Evolutionary conservation across 1,284 basidiomycete species (phyloP), one percentile per base, ranked within the genome.

Genomic region (Trichosporon coremiiforme): DNA sequence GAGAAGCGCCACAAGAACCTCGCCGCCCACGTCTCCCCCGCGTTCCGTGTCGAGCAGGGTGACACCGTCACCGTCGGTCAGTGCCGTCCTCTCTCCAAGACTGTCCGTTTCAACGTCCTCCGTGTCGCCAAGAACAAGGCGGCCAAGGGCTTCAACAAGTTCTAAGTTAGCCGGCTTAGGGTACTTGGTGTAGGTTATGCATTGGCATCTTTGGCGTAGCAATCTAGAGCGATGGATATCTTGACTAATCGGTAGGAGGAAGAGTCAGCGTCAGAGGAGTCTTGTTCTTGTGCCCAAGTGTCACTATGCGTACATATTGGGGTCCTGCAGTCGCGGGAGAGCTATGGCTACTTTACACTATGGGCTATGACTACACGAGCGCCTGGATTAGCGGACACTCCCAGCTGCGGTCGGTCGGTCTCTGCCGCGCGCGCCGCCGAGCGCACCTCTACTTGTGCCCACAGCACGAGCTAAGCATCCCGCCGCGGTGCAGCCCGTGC

Each of bases 71-170:
- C 95, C 79, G 95, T 98, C 78, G 96, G 95, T 70, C 97, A 99
- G 90, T 99, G 97, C 89, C 92, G 97, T 83, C 97, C 97, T 79
- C 87, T 99, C 82, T 99, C 96, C 76, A 99, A 99, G 88, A 98
- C 96, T 66, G 95, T 99, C 78, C 93, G 96, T 69, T 98, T 98
- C 91, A 98, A 98, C 86, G 94, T 98, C 73, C 85, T 98, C 82
- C 91, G 93, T 83, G 94, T 97, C 84, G 83, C 76, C 74, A 92
- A 90, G 89, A 95, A 85, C 90, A 94, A 93, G 88, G 91, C 92
- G 22, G 86, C 89, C 75, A 96, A 95, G 88, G 87, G 91, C 74
- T 98, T 98, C 86, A 89, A 89, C 86, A 96, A 95, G 89, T 98
- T 97, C 89, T 98, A 88, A 77, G 72, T 65, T 53, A 17, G 57